These are phyloP conservation scores for Hygrocybe punicea DNA, from an alignment of 768 basidiomycete genomes.

Conservation along the genomic window DNA sequence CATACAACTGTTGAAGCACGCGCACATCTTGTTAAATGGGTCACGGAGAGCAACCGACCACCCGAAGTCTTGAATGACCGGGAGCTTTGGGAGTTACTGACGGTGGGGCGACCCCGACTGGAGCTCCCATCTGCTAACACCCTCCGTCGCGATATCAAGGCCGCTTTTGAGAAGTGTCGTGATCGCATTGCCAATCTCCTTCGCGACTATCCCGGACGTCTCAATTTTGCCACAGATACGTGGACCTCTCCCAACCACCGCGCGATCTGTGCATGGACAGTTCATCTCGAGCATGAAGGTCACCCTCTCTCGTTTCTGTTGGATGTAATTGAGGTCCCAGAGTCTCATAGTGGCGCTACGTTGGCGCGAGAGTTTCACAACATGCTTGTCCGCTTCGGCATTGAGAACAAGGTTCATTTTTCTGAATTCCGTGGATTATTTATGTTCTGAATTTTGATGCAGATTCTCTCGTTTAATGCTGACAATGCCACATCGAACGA, in stretches of 20 bases:
- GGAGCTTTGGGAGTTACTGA: slow-evolving; percentile 31
- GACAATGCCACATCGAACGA: slow-evolving; percentile 40
- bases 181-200: slow-evolving; percentile 28
- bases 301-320: slow-evolving; percentile 26
- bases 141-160: slow-evolving; percentile 29
- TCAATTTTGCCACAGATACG: slow-evolving; percentile 23
- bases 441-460: not conserved
- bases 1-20: slow-evolving; percentile 25
- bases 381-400: slow-evolving; percentile 35
- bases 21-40: slow-evolving; percentile 34
- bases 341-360: slow-evolving; percentile 34
- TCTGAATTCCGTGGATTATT: not conserved
- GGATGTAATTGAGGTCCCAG: slow-evolving; percentile 38
- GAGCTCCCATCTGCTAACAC: slow-evolving; percentile 34
- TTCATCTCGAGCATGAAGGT: slow-evolving; percentile 33
- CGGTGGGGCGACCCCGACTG: slow-evolving; percentile 31
- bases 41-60: slow-evolving; percentile 30
- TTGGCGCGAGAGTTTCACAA: slow-evolving; percentile 32
- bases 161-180: slow-evolving; percentile 21
- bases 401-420: slow-evolving; percentile 31
- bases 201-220: slow-evolving; percentile 26
- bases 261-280: slow-evolving; percentile 2
- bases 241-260: too few relatives aligned
- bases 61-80: slow-evolving; percentile 32
- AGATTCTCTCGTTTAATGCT: slow-evolving; percentile 33